These are phyloP conservation scores for Eimeria sp. DNA, from an alignment of 169 alveolate genomes.

Conservation along the genomic window DNA sequence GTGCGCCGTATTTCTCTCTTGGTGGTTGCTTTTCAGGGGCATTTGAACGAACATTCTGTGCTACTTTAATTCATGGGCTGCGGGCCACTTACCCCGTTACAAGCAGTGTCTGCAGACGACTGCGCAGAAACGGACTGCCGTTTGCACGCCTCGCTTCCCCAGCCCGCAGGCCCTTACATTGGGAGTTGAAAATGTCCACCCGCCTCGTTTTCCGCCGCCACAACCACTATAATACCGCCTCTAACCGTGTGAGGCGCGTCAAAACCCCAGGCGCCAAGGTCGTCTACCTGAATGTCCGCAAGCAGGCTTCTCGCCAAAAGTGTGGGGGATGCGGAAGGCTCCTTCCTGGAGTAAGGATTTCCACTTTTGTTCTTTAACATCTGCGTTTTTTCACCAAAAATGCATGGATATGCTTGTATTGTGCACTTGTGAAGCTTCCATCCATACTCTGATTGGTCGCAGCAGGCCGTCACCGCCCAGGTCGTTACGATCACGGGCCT, in stretches of 20 bases:
- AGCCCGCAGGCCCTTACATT: slow-evolving; percentile 34
- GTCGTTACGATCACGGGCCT: neutral
- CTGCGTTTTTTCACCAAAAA: neutral
- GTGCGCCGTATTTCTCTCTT: neutral
- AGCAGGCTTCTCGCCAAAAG: slow-evolving; percentile 88
- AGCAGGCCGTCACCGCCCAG: neutral
- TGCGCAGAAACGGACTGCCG: slow-evolving; percentile 50
- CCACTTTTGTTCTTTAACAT: neutral
- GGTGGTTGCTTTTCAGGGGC: neutral
- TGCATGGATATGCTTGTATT: neutral
- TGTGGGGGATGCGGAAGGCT: slow-evolving; percentile 91
- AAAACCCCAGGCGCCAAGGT: slow-evolving; percentile 94
- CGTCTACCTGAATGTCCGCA: slow-evolving; percentile 87
- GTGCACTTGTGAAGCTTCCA: neutral
- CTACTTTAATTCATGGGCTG: slow-evolving; percentile 30
- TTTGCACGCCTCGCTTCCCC: slow-evolving; percentile 32
- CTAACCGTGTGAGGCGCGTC: slow-evolving; percentile 93
- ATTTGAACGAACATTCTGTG: neutral
- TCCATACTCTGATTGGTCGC: neutral
- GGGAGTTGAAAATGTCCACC: slow-evolving; percentile 89
- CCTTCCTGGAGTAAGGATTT: slow-evolving; percentile 86
- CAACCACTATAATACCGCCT: slow-evolving; percentile 92
- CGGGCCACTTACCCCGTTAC: neutral
- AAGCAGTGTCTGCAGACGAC: slow-evolving; percentile 41
- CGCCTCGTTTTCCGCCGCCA: slow-evolving; percentile 94